Percentiles rank a stretch among this genome's conserved stretches.
Conservation (phyloP, 306 rosid species). For the Arachis stenosperma region DNA sequence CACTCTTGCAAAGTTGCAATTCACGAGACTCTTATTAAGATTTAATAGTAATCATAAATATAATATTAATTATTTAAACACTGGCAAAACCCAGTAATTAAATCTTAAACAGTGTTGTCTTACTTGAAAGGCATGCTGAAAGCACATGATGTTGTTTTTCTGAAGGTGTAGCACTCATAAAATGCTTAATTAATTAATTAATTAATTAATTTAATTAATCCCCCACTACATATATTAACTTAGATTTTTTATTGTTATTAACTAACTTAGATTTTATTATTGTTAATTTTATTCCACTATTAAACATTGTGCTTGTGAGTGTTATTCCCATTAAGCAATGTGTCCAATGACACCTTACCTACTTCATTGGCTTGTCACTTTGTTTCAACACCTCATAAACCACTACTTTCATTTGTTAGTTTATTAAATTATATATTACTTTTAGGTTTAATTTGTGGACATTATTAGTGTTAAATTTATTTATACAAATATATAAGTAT, state of each 20-base stretch:
- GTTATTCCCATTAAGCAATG: constrained; percentile 59
- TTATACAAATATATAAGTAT: no score
- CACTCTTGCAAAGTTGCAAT: neutral
- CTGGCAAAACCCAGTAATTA: neutral
- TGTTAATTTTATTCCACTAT: constrained; percentile 42
- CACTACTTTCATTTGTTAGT: constrained; percentile 47
- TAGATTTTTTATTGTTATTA: neutral
- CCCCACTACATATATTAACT: no score
- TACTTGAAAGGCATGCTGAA: constrained; percentile 23
- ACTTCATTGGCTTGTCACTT: constrained; percentile 48
- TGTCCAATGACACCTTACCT: constrained; percentile 54
- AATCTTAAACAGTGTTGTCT: neutral
- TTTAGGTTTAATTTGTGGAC: no score
- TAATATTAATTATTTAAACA: neutral
- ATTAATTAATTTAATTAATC: no score
- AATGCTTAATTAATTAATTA: constrained; percentile 8
- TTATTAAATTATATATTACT: no score
- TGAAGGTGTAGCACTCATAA: constrained; percentile 5
- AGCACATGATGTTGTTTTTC: constrained; percentile 17
- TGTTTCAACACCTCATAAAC: constrained; percentile 54
- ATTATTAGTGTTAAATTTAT: no score
- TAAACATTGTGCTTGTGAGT: constrained; percentile 46
- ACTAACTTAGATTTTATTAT: neutral
- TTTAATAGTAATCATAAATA: neutral
- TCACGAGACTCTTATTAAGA: neutral